These are phyloP conservation scores for Nidularia pulvinata DNA, from an alignment of 768 basidiomycete genomes.

Conservation along the genomic window DNA sequence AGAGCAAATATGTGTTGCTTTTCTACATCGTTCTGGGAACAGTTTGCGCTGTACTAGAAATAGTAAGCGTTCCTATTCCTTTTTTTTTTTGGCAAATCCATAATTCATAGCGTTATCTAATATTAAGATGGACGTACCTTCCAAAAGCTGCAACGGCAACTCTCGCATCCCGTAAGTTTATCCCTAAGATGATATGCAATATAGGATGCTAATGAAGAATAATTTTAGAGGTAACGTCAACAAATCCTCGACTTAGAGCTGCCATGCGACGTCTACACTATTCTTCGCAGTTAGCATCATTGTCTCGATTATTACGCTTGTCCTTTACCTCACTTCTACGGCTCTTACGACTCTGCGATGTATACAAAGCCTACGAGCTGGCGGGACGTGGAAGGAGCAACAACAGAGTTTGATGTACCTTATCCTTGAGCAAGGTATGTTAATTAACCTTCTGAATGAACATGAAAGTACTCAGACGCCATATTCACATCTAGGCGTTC, in stretches of 20 bases:
- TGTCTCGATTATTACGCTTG: background rate
- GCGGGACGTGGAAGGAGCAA: background rate
- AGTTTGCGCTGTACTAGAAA: background rate
- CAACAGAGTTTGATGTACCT: background rate
- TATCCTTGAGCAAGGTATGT: background rate
- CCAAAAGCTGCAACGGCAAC: background rate
- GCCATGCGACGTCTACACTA: too few relatives aligned
- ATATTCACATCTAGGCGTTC: too few relatives aligned
- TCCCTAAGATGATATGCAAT: background rate
- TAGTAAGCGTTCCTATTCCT: background rate
- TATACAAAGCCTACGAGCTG: background rate
- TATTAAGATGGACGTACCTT: background rate
- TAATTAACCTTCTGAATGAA: background rate
- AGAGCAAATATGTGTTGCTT: background rate
- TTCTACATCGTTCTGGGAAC: background rate
- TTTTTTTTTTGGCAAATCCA: background rate
- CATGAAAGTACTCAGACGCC: background rate
- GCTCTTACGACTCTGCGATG: background rate
- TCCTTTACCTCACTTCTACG: background rate
- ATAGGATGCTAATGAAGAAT: background rate
- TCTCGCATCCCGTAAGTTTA: background rate
- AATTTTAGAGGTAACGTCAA: background rate
- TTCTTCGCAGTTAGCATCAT: background rate
- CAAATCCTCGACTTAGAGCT: too few relatives aligned
- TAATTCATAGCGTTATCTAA: background rate